Evolutionary conservation across 768 basidiomycete species (phyloP).

Genomic region (Collybia sordida): DNA sequence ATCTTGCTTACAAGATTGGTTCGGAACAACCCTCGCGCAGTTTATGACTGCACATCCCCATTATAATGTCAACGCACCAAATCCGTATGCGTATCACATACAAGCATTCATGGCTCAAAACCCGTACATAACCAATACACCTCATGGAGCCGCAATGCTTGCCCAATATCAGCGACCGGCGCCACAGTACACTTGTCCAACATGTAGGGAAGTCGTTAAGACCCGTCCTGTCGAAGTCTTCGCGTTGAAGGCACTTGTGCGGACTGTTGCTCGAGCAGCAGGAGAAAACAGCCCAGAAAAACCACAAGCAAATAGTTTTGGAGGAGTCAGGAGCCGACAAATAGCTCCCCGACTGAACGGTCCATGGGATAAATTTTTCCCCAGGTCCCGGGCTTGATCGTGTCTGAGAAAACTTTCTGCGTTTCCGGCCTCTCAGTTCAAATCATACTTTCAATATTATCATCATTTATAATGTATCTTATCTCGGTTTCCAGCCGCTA

Average conservation of each 20-base stretch:
- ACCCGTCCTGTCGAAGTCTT: slow-evolving; percentile 60
- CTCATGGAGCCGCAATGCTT: slow-evolving; percentile 25
- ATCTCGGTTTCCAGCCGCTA: neutral
- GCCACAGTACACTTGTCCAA: slow-evolving; percentile 62
- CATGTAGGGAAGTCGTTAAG: slow-evolving; percentile 52
- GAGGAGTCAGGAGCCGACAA: slow-evolving; percentile 21
- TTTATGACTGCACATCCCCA: slow-evolving; percentile 48
- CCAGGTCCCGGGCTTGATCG: slow-evolving; percentile 5
- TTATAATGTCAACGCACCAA: slow-evolving; percentile 33
- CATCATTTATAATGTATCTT: neutral
- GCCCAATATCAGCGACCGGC: slow-evolving; percentile 22
- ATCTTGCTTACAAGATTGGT: slow-evolving; percentile 58
- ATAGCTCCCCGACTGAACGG: slow-evolving; percentile 12
- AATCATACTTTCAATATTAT: neutral
- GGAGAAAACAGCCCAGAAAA: slow-evolving; percentile 48
- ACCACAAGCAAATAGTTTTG: slow-evolving; percentile 10
- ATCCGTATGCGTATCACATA: slow-evolving; percentile 12
- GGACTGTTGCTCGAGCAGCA: slow-evolving; percentile 43
- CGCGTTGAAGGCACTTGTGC: slow-evolving; percentile 56
- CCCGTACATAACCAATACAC: slow-evolving; percentile 22
- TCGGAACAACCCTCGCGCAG: slow-evolving; percentile 44
- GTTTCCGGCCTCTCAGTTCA: neutral
- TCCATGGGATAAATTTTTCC: slow-evolving; percentile 53
- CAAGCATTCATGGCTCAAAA: slow-evolving; percentile 18
- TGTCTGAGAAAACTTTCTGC: neutral